Conservation (phyloP, 768 basidiomycete genomes). For the Hydnomerulius pinastri region DNA sequence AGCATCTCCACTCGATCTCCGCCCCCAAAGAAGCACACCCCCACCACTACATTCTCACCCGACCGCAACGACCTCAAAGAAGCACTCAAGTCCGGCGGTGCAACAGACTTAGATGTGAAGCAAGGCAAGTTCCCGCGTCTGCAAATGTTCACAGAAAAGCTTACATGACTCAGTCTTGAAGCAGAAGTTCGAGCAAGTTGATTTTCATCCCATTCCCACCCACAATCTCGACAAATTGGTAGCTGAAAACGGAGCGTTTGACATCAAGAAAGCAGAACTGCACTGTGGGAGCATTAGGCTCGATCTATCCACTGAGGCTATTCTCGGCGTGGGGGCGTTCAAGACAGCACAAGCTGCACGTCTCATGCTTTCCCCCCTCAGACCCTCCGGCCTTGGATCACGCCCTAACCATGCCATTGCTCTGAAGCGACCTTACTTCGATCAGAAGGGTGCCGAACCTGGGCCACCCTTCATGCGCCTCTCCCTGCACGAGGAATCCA, state of each 20-base stretch:
- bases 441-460: background rate
- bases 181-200: background rate
- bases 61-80: background rate
- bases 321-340: constrained; percentile 7
- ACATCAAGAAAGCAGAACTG: no score
- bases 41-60: background rate
- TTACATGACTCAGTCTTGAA: background rate
- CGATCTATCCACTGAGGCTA: background rate
- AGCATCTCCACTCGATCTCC: background rate
- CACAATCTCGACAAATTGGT: background rate
- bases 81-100: background rate
- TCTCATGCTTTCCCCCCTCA: background rate
- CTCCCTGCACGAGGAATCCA: background rate
- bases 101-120: background rate
- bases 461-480: background rate
- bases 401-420: background rate
- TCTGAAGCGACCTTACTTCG: background rate
- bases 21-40: background rate
- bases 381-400: background rate
- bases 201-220: background rate
- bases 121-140: constrained; percentile 2
- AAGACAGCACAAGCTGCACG: constrained; percentile 7
- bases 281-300: background rate
- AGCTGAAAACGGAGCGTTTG: no score
- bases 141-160: no score